Evolutionary conservation across 768 basidiomycete species (phyloP).

Genomic region (Suillus variegatus): DNA sequence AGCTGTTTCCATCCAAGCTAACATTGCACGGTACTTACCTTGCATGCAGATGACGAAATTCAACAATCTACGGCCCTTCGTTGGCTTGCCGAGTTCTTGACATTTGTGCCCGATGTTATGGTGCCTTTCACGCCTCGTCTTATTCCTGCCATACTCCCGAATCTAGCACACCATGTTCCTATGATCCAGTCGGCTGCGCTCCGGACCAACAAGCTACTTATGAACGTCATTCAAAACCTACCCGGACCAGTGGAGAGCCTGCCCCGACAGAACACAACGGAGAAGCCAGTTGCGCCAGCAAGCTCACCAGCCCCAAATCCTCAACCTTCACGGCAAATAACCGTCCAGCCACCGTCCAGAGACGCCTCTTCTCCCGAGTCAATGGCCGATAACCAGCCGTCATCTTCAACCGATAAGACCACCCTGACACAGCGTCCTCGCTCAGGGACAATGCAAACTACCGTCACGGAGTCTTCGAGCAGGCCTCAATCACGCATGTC

Average conservation of each 20-base stretch:
- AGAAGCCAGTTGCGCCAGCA: slow-evolving; percentile 38
- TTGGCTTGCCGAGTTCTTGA: slow-evolving; percentile 91
- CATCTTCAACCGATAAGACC: slow-evolving; percentile 37
- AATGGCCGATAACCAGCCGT: slow-evolving; percentile 31
- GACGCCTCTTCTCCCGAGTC: slow-evolving; percentile 54
- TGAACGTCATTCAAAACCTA: slow-evolving; percentile 81
- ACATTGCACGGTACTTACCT: slow-evolving; percentile 3
- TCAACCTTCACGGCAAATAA: slow-evolving; percentile 51
- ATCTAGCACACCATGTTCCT: slow-evolving; percentile 87
- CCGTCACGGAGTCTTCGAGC: slow-evolving; percentile 40
- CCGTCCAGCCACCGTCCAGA: slow-evolving; percentile 43
- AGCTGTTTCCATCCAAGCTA: slow-evolving; percentile 30
- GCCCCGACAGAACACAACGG: slow-evolving; percentile 22
- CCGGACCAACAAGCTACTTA: slow-evolving; percentile 83
- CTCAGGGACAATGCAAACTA: slow-evolving; percentile 21
- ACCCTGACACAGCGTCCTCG: slow-evolving; percentile 32
- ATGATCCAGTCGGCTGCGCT: slow-evolving; percentile 88
- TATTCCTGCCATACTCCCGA: slow-evolving; percentile 90
- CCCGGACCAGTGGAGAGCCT: slow-evolving; percentile 66
- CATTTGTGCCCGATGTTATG: slow-evolving; percentile 88
- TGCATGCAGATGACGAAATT: slow-evolving; percentile 74
- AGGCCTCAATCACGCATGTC: slow-evolving; percentile 68
- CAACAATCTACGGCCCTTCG: slow-evolving; percentile 92
- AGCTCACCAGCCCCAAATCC: slow-evolving; percentile 59
- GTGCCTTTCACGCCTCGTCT: slow-evolving; percentile 93